Conservation (phyloP, 179 eudicot species). For the Nepenthes alata region DNA sequence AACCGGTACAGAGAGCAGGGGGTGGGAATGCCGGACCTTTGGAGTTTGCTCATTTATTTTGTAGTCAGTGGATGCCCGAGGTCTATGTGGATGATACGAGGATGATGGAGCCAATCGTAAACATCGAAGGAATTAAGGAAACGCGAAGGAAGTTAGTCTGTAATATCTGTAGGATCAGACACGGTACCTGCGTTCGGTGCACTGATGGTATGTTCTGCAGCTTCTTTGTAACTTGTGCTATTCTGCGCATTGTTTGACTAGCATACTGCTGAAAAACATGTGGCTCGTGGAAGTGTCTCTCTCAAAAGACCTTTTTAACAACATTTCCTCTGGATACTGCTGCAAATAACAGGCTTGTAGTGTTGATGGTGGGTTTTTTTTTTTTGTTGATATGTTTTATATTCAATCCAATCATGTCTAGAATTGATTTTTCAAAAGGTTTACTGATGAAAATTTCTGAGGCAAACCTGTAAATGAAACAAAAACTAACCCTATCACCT, state of each 20-base stretch:
- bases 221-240: constrained; percentile 10
- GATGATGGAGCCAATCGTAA: constrained; percentile 78
- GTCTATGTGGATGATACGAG: constrained; percentile 59
- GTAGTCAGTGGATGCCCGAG: constrained; percentile 93
- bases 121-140: constrained; percentile 54
- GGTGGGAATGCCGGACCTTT: constrained; percentile 25
- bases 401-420: too few relatives aligned
- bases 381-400: not conserved
- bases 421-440: too few relatives aligned
- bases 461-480: too few relatives aligned
- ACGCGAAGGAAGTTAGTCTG: constrained; percentile 64
- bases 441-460: too few relatives aligned
- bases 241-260: constrained; percentile 12
- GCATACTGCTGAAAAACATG: constrained; percentile 1
- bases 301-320: too few relatives aligned
- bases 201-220: constrained; percentile 76
- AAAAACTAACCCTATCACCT: too few relatives aligned
- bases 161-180: constrained; percentile 78
- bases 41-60: constrained; percentile 80
- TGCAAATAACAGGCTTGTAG: too few relatives aligned
- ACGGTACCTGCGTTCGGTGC: constrained; percentile 86
- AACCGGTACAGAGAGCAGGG: constrained; percentile 39
- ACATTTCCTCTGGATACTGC: too few relatives aligned
- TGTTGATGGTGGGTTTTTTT: not conserved
- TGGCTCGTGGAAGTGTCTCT: constrained; percentile 4